Base-by-base conservation (phyloP, 2,329 filamentous ascomycete genomes). In the Penicillium verrucosum region DNA sequence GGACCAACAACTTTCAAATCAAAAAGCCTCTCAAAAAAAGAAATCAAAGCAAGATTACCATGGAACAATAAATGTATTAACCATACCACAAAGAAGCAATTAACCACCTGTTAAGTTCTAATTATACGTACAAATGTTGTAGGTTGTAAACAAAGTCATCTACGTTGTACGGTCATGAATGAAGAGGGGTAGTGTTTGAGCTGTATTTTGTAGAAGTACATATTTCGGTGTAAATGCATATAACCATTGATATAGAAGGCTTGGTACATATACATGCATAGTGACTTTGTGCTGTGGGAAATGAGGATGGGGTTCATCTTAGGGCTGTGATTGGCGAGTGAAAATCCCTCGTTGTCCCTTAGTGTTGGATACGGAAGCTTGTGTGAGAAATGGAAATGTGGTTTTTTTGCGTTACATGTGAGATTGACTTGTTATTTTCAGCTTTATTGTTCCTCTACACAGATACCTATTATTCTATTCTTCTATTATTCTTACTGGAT, bases 271-370 rank as follows among this genome's bases (percentile, higher is more conserved):
- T 14, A 21, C 25, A 30, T 49, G 37, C 37, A 50, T 12, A 32
- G n/a, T 27, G 25, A 12, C 21, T 25, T 18, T 41, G 43, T 54
- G 36, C 51, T 30, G 23, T 42, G 23, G 45, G 48, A 51, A 56
- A 46, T 52, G 46, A 42, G 41, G 18, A 56, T 44, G 52, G 52
- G 48, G 32, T 36, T 27, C 3, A 10, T 21, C 16, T 46, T 25
- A 45, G 45, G 23, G 29, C 2, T 46, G 21, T 56, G 54, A 56
- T 56, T 56, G 54, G 54, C 16, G 21, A 40, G 34, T 46, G 54
- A 56, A 56, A 56, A 56, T 56, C 27, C 54, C 54, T 56, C 54
- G 54, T 56, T 51, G 38, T 46, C 4, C 4, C 7, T 51, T 37
- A 48, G 43, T 23, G n/a, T 10, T 54, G 27, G n/a, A 40, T 48